These are phyloP conservation scores for Blakeslea trispora DNA, from an alignment of 371 early-diverging fungal genomes.

Conservation along the genomic window DNA sequence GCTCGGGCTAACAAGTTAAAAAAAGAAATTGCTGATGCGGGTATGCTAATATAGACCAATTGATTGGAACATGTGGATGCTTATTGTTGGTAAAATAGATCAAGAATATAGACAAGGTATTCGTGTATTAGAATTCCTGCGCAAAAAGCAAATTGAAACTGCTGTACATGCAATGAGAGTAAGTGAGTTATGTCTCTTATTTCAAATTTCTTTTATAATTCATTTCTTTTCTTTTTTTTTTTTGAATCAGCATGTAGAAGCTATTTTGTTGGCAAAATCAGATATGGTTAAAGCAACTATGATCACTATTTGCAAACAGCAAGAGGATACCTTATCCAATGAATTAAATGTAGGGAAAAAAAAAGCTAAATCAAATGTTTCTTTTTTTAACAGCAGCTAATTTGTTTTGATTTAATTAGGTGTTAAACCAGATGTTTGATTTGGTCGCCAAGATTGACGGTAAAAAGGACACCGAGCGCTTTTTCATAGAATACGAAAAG, in stretches of 20 bases:
- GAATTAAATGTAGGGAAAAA: constrained; percentile 30
- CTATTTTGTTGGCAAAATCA: constrained; percentile 45
- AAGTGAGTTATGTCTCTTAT: constrained; percentile 4
- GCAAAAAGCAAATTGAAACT: constrained; percentile 49
- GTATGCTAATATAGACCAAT: constrained; percentile 41
- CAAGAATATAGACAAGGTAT: constrained; percentile 60
- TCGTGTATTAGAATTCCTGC: constrained; percentile 46
- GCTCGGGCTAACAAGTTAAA: constrained; percentile 47
- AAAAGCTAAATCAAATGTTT: too few species aligned
- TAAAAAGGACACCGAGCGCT: constrained; percentile 30
- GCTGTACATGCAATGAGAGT: constrained; percentile 49
- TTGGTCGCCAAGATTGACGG: constrained; percentile 34
- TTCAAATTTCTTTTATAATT: too few species aligned
- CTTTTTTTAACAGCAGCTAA: too few species aligned
- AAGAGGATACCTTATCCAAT: constrained; percentile 32
- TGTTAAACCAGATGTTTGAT: constrained; percentile 20
- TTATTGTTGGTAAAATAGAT: constrained; percentile 30
- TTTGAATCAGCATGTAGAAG: constrained; percentile 56
- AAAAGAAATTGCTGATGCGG: constrained; percentile 58
- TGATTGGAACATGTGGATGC: not conserved
- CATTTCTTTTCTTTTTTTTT: too few species aligned
- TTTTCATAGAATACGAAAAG: constrained; percentile 44
- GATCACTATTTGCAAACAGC: constrained; percentile 40
- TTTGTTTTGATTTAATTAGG: too few species aligned
- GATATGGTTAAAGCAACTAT: constrained; percentile 38